Percentiles rank a stretch among this genome's conserved stretches.
phyloP scores from a whole-genome alignment of 208 protist genomes.

The Leishmania gerbilli region DNA sequence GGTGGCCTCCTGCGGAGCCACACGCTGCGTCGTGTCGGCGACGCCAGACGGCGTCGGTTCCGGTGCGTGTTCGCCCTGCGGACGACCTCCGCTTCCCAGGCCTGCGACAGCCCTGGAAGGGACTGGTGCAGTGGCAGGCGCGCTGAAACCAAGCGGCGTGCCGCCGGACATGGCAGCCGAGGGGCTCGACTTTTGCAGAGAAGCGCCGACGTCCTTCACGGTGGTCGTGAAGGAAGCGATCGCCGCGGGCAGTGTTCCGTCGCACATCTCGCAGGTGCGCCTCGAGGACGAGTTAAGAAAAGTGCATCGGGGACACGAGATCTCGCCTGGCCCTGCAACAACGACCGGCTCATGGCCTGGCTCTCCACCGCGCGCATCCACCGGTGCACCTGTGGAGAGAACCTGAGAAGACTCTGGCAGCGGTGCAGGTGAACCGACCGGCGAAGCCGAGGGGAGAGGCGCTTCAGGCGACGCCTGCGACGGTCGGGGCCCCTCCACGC shows the following conservation, averaged over 20 bases:
- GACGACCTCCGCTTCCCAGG: not conserved
- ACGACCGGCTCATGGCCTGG: slow-evolving; percentile 7
- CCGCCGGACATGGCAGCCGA: not conserved
- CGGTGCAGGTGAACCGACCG: not conserved
- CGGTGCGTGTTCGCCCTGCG: not conserved
- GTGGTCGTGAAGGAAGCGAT: not conserved
- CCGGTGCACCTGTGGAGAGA: not conserved
- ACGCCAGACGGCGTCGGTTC: not conserved
- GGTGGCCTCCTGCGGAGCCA: not conserved
- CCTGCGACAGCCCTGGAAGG: slow-evolving; percentile 15
- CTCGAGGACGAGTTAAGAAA: slow-evolving; percentile 30
- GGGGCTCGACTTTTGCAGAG: not conserved
- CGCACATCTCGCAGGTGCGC: slow-evolving; percentile 36
- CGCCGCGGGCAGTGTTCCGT: slow-evolving; percentile 16
- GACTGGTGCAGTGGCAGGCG: slow-evolving; percentile 3
- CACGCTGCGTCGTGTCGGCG: not conserved
- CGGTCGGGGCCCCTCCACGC: slow-evolving; percentile 23
- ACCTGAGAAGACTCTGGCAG: not conserved
- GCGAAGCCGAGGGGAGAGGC: not conserved
- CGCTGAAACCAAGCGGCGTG: not conserved
- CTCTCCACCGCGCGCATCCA: not conserved
- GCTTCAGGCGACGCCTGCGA: not conserved
- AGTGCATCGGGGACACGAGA: slow-evolving; percentile 44
- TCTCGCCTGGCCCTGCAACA: slow-evolving; percentile 9
- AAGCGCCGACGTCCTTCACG: not conserved